These are phyloP conservation scores for Exophiala lecanii-corni DNA, from an alignment of 2,329 filamentous ascomycete species.

Conservation along the genomic window DNA sequence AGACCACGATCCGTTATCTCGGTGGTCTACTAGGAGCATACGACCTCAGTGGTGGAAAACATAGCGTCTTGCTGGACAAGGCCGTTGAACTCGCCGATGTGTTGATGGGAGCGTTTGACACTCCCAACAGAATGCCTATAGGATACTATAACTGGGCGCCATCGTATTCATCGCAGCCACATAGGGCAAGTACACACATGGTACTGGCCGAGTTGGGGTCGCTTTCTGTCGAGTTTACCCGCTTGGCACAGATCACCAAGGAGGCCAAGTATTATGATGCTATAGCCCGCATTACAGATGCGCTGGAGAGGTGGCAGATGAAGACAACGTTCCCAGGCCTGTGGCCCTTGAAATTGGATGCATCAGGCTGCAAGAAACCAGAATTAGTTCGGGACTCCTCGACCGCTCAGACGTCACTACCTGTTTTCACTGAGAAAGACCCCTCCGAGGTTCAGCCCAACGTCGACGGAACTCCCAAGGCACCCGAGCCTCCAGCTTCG, in stretches of 20 bases:
- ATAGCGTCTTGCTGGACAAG: constrained; percentile 68
- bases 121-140: constrained; percentile 87
- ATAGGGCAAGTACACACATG: constrained; percentile 48
- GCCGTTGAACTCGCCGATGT: constrained; percentile 75
- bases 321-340: constrained; percentile 68
- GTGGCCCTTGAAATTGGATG: constrained; percentile 73
- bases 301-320: constrained; percentile 70
- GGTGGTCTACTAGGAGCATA: constrained; percentile 82
- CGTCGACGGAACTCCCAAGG: too few species aligned
- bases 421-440: neutral
- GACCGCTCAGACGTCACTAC: neutral
- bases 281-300: constrained; percentile 77
- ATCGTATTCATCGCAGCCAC: constrained; percentile 56
- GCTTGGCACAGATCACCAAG: constrained; percentile 78
- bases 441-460: neutral
- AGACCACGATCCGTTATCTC: constrained; percentile 86
- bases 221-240: constrained; percentile 81
- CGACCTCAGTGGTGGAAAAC: constrained; percentile 68
- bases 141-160: constrained; percentile 76
- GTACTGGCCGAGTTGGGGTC: constrained; percentile 69
- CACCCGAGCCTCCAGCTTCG: constrained; percentile 2
- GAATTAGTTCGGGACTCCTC: constrained; percentile 26
- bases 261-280: constrained; percentile 85
- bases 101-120: constrained; percentile 79
- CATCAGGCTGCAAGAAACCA: constrained; percentile 65